These are phyloP conservation scores for Alisma plantagoaquatica DNA, from an alignment of 106 monocot genomes.

Conservation along the genomic window DNA sequence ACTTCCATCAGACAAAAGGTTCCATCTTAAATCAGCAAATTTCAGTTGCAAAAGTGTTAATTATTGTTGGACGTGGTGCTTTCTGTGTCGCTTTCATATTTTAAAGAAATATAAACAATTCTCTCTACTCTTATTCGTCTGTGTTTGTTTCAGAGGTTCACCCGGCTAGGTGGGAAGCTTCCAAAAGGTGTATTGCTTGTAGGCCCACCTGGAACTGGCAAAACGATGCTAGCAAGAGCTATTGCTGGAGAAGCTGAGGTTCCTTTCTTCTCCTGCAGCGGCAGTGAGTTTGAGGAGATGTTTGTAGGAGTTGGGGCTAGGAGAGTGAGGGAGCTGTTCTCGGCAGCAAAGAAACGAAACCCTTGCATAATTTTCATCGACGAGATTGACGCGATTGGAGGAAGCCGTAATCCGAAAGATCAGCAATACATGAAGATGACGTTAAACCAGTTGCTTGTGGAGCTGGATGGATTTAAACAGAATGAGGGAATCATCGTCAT, in stretches of 20 bases:
- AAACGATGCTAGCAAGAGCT: slow-evolving; percentile 97
- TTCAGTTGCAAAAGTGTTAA: too few relatives aligned
- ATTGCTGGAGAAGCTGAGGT: slow-evolving; percentile 98
- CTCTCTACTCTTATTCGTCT: neutral
- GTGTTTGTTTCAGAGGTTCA: slow-evolving; percentile 56
- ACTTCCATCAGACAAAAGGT: too few relatives aligned
- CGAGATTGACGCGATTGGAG: slow-evolving; percentile 98
- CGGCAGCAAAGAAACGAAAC: slow-evolving; percentile 86
- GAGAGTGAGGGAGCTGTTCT: slow-evolving; percentile 83
- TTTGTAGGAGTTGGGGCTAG: slow-evolving; percentile 97
- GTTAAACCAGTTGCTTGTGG: slow-evolving; percentile 87
- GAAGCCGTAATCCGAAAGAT: slow-evolving; percentile 96
- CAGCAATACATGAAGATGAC: slow-evolving; percentile 99
- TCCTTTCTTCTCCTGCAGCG: slow-evolving; percentile 99
- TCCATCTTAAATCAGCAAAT: too few relatives aligned
- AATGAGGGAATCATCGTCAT: slow-evolving; percentile 98
- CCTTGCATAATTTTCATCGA: slow-evolving; percentile 98
- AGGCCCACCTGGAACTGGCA: slow-evolving; percentile 95
- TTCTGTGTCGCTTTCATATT: neutral
- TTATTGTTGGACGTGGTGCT: too few relatives aligned
- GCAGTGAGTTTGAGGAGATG: slow-evolving; percentile 99
- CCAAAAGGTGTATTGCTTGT: slow-evolving; percentile 97
- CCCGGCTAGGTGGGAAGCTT: slow-evolving; percentile 92
- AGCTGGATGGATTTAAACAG: slow-evolving; percentile 98
- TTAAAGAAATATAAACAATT: neutral